phyloP scores from a whole-genome alignment of 1,139 yeast species.

The Yamadazyma conglobata region DNA sequence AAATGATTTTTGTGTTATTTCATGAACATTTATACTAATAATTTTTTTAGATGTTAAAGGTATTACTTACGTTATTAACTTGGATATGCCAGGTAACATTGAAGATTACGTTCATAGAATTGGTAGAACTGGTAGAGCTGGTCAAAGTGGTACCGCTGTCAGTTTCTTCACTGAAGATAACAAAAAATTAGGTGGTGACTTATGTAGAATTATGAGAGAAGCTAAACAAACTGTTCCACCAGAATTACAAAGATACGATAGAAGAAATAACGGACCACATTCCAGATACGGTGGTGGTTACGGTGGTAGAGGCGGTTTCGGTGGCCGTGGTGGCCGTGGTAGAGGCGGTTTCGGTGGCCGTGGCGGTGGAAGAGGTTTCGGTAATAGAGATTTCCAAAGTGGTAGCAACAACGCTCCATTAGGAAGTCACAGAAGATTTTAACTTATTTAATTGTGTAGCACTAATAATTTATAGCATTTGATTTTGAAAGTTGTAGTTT shows the following conservation, averaged over 20 bases:
- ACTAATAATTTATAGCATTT: too few relatives aligned
- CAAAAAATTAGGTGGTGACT: constrained; percentile 84
- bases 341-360: constrained; percentile 23
- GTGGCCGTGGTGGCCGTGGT: constrained; percentile 33
- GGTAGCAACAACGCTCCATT: constrained; percentile 34
- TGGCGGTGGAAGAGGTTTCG: constrained; percentile 27
- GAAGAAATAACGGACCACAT: constrained; percentile 51
- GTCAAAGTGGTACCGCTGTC: constrained; percentile 91
- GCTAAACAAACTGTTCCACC: constrained; percentile 88
- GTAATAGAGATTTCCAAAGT: constrained; percentile 21
- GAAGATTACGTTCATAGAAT: constrained; percentile 96
- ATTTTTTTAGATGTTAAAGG: constrained; percentile 86
- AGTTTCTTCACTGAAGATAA: constrained; percentile 90
- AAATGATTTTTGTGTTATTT: neutral
- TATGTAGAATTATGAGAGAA: constrained; percentile 87
- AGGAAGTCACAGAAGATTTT: constrained; percentile 28
- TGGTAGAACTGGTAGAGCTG: constrained; percentile 99
- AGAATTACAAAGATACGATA: constrained; percentile 55
- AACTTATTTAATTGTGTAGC: too few relatives aligned
- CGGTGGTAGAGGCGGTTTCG: constrained; percentile 57
- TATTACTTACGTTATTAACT: constrained; percentile 87
- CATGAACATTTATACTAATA: constrained; percentile 22
- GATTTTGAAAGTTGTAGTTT: too few relatives aligned
- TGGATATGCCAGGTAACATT: constrained; percentile 95
- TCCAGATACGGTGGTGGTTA: constrained; percentile 54